Evolutionary conservation across 2,329 filamentous ascomycete species (phyloP), one percentile per base, ranked within the genome.

Genomic region (Alternaria tenuissima): DNA sequence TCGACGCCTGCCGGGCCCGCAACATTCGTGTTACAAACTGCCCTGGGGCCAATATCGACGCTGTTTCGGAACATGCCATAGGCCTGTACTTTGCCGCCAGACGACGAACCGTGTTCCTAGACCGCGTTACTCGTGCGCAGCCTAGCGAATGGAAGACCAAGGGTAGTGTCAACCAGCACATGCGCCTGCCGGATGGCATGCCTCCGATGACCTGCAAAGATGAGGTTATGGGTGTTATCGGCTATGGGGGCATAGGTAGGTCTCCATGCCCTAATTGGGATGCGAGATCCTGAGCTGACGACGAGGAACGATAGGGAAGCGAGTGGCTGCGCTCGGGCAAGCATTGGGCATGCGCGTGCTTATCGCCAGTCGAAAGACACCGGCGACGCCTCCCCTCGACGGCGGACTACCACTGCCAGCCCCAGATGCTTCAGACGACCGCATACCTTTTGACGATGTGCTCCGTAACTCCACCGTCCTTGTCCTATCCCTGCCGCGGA

Each of bases 41-140:
- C 44, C 81, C 82, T 4, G 77, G 73, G n/a, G 80, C 82, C 22
- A 84, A 84, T 54, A 76, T 83, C 46, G 79, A 83, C 47, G 72
- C 80, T 44, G 83, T 85, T 9, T 78, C 78, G 30, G 83, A 85
- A 67, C 83, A 85, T 76, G 83, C 83, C 11, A 78, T 85, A 41
- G 81, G 79, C 43, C 66, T 85, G 57, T 84, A 84, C 68, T 83
- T 83, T 64, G 81, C 82, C 5, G 71, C 81, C 7, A 75, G 83
- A 52, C 75, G 82, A 55, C 76, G 75, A 56, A 76, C 83, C 11
- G 67, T 81, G 24, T 66, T 74, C 62, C 59, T 76, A 36, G 67
- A 76, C 55, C 57, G 61, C 51, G 38, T 69, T 53, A 71, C 65
- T 28, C 61, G 72, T 49, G 51, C 62, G 28, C 66, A 68, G 49